phyloP scores from a whole-genome alignment of 768 basidiomycete species.

The Trametes meyenii region DNA sequence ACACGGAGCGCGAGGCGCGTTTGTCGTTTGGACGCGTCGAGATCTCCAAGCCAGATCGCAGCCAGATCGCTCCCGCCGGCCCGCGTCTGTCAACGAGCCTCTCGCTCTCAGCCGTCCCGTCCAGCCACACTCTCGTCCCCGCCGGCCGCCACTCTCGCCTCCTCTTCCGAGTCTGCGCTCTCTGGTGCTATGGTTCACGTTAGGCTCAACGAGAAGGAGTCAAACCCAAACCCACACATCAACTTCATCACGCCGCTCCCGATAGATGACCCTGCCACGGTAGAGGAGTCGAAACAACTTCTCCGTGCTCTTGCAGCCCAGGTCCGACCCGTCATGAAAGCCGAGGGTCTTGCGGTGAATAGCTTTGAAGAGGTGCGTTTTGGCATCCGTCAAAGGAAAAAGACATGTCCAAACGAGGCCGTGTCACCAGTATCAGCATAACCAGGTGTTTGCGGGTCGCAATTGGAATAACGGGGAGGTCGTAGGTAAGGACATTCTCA shows the following conservation, averaged over 20 bases:
- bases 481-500: conserved; percentile 50
- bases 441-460: conserved; percentile 75
- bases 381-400: neutral
- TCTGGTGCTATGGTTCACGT: conserved; percentile 63
- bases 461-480: conserved; percentile 88
- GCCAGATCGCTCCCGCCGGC: conserved; percentile 3
- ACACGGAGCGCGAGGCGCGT: neutral
- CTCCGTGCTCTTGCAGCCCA: conserved; percentile 82
- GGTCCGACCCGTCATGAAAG: conserved; percentile 82
- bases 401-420: too few relatives aligned
- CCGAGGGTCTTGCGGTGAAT: conserved; percentile 74
- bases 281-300: conserved; percentile 70
- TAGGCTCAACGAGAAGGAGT: conserved; percentile 66
- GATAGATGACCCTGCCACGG: conserved; percentile 41
- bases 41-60: conserved; percentile 3
- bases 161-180: neutral
- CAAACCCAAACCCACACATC: conserved; percentile 74
- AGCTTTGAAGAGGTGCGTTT: conserved; percentile 74
- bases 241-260: conserved; percentile 75
- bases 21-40: conserved; percentile 1
- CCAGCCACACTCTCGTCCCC: neutral
- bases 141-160: neutral
- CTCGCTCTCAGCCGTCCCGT: neutral
- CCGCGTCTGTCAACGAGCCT: neutral
- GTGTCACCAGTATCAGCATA: conserved; percentile 67